Conservation (phyloP, 805 yeast genomes). For the Schizosaccharomyces pombe region DNA sequence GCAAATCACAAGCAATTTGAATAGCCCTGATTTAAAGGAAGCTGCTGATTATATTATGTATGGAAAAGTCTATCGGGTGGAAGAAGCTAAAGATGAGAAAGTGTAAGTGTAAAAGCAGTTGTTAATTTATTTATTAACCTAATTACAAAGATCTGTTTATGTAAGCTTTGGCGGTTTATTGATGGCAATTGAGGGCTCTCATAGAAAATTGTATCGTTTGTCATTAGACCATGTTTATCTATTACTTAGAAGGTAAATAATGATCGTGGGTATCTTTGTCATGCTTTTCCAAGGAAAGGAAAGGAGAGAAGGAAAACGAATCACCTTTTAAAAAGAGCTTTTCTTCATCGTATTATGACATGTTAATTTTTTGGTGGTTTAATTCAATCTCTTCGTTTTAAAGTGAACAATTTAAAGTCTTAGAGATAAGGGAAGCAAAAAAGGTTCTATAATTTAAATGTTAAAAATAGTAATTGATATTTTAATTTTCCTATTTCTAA, state of each 20-base stretch:
- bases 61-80: constrained; percentile 4
- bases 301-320: no score
- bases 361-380: no score
- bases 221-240: constrained; percentile 1
- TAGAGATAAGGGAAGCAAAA: no score
- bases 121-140: not conserved
- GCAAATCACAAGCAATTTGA: constrained; percentile 2
- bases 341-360: no score
- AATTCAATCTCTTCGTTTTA: no score
- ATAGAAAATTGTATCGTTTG: not conserved
- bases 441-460: no score
- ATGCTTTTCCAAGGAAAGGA: no score
- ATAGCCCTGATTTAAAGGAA: not conserved
- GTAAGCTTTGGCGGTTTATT: constrained; percentile 4
- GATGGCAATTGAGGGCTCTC: constrained; percentile 1
- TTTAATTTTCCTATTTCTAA: no score
- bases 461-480: no score
- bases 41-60: constrained; percentile 2
- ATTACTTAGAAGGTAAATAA: not conserved
- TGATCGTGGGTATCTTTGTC: no score
- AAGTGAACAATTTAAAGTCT: no score
- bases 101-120: not conserved
- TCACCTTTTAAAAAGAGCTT: no score
- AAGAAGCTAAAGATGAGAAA: not conserved
- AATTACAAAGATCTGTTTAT: not conserved